A percentile compares a stretch with the other conserved stretches of the same genome.
Evolutionary conservation across 2,329 filamentous ascomycete genomes (phyloP).

Genomic region (Tolypocladium tropicale): DNA sequence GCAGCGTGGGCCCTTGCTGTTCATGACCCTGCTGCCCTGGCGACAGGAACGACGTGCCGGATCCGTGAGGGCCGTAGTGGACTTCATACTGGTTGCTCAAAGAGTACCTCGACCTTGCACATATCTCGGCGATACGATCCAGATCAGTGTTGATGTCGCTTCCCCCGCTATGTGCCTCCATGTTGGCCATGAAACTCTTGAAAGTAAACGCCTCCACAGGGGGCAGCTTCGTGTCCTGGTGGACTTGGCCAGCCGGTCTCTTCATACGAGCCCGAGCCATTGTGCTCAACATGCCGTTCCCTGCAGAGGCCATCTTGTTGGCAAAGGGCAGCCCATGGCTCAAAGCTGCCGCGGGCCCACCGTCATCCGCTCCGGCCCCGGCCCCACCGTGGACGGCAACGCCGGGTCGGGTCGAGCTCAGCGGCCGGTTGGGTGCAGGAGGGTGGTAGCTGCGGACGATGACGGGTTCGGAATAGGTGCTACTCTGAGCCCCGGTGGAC

Average conservation of each 20-base stretch:
- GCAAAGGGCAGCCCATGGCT: conserved; percentile 22
- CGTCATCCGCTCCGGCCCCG: conserved; percentile 15
- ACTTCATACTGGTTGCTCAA: conserved; percentile 58
- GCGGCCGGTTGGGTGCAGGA: conserved; percentile 23
- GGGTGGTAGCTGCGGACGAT: conserved; percentile 55
- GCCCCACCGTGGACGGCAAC: conserved; percentile 17
- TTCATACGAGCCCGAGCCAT: conserved; percentile 34
- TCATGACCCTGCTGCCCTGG: conserved; percentile 19
- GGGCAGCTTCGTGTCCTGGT: conserved; percentile 38
- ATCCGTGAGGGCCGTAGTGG: conserved; percentile 52
- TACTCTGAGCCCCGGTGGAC: conserved; percentile 44
- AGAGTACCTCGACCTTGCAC: conserved; percentile 53
- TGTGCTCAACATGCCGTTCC: conserved; percentile 28
- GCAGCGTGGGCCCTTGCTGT: conserved; percentile 40
- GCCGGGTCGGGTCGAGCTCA: conserved; percentile 16
- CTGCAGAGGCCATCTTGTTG: conserved; percentile 17
- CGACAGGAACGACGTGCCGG: conserved; percentile 37
- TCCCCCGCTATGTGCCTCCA: conserved; percentile 31
- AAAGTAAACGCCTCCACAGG: conserved; percentile 55
- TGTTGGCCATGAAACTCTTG: conserved; percentile 51
- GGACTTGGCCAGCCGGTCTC: conserved; percentile 11
- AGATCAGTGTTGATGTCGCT: conserved; percentile 46
- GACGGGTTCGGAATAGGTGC: conserved; percentile 54
- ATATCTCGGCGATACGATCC: conserved; percentile 57
- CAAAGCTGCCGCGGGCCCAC: conserved; percentile 17